Evolutionary conservation across 306 rosid genomes (phyloP).

Genomic region (Vigna unguiculata): DNA sequence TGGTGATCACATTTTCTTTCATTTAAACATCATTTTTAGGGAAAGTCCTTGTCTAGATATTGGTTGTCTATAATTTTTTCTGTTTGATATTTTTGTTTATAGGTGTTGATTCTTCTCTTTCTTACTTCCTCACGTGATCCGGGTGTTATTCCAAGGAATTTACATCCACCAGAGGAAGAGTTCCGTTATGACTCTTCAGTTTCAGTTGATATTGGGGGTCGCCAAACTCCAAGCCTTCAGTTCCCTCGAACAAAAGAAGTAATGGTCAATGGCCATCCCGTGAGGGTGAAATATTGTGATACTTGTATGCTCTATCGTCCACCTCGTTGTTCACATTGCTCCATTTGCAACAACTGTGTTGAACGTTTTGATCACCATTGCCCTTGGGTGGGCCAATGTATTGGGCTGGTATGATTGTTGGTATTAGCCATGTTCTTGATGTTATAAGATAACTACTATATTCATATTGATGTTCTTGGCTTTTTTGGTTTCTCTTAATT

Average conservation of each 20-base stretch:
- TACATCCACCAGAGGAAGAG: conserved; percentile 93
- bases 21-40: background rate
- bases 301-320: conserved; percentile 99
- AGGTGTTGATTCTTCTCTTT: conserved; percentile 93
- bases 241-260: conserved; percentile 83
- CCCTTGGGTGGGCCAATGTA: conserved; percentile 99
- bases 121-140: conserved; percentile 96
- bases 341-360: conserved; percentile 96
- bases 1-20: background rate
- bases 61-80: background rate
- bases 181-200: conserved; percentile 70
- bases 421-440: background rate
- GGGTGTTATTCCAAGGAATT: conserved; percentile 86
- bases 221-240: conserved; percentile 84
- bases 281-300: conserved; percentile 89
- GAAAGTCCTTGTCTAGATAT: background rate
- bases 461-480: conserved; percentile 35
- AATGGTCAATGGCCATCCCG: conserved; percentile 72
- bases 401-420: conserved; percentile 79
- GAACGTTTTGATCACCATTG: conserved; percentile 98
- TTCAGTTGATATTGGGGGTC: conserved; percentile 68
- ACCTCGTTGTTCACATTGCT: conserved; percentile 98
- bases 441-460: conserved; percentile 22
- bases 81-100: conserved; percentile 49
- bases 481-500: conserved; percentile 26